These are phyloP conservation scores for Nicotiana knightiana DNA, from an alignment of 257 asterid genomes.

Conservation along the genomic window DNA sequence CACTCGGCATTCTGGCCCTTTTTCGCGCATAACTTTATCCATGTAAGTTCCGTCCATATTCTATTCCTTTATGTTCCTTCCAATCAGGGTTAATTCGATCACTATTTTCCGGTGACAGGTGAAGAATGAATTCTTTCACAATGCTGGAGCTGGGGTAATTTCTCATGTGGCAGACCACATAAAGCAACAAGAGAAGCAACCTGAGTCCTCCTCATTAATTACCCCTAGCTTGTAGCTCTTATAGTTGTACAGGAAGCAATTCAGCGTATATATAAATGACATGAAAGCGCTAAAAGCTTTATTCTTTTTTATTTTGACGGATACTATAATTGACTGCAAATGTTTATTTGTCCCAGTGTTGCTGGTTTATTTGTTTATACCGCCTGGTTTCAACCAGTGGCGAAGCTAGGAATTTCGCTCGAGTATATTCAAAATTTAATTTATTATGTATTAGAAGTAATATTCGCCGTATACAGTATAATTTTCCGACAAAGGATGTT, in stretches of 20 bases:
- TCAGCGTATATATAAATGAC: neutral
- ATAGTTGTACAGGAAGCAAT: neutral
- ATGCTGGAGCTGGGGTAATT: slow-evolving; percentile 85
- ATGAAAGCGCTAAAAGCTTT: neutral
- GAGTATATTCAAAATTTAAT: neutral
- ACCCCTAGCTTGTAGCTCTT: slow-evolving; percentile 51
- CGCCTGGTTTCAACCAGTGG: neutral
- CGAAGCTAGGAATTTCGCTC: neutral
- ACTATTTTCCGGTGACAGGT: slow-evolving; percentile 41
- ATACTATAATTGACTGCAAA: neutral
- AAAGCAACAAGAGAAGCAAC: slow-evolving; percentile 60
- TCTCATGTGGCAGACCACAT: slow-evolving; percentile 86
- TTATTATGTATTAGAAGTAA: neutral
- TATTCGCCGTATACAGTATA: too few relatives aligned
- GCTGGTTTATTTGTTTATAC: neutral
- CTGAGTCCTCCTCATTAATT: slow-evolving; percentile 35
- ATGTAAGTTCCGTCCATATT: slow-evolving; percentile 36
- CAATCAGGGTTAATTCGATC: neutral
- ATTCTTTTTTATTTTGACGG: neutral
- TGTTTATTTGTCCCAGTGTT: neutral
- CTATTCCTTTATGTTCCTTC: neutral
- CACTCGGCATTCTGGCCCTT: slow-evolving; percentile 77
- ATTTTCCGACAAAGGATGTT: too few relatives aligned
- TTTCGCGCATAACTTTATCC: slow-evolving; percentile 81
- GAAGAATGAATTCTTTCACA: slow-evolving; percentile 72